Percentiles rank a stretch among this genome's conserved stretches.
phyloP scores from a whole-genome alignment of 2,329 filamentous ascomycete species.

The Aureobasidium sp. region DNA sequence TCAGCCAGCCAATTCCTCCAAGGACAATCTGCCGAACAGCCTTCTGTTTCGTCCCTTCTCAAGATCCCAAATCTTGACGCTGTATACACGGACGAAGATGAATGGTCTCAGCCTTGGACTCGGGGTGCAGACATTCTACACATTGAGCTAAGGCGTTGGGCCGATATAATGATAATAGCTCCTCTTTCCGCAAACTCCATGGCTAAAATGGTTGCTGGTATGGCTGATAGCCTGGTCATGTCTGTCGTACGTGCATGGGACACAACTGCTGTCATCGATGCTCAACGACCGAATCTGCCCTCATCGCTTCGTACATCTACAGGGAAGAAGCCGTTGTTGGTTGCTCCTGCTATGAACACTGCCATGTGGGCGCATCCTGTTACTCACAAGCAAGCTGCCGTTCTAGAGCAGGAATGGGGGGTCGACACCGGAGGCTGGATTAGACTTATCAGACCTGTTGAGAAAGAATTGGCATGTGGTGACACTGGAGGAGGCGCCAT shows the following conservation, averaged over 20 bases:
- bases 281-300: conserved; percentile 17
- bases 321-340: conserved; percentile 58
- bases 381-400: conserved; percentile 60
- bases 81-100: conserved; percentile 74
- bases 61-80: conserved; percentile 64
- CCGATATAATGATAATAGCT: conserved; percentile 68
- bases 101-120: conserved; percentile 74
- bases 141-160: conserved; percentile 79
- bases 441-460: conserved; percentile 61
- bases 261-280: conserved; percentile 52
- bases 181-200: conserved; percentile 78
- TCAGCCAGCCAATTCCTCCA: conserved; percentile 67
- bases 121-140: conserved; percentile 76
- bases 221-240: conserved; percentile 65
- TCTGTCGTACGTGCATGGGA: conserved; percentile 85
- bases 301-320: conserved; percentile 17
- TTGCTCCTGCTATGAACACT: conserved; percentile 80
- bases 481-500: conserved; percentile 77
- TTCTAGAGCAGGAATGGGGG: conserved; percentile 70
- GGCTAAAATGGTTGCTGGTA: conserved; percentile 71
- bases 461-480: conserved; percentile 75
- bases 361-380: conserved; percentile 85
- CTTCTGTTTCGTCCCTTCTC: conserved; percentile 51
- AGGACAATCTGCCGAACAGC: conserved; percentile 70
- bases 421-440: conserved; percentile 44